A percentile compares a stretch with the other conserved stretches of the same genome.
phyloP scores from a whole-genome alignment of 441 rosid genomes.

The Brassica balearica region DNA sequence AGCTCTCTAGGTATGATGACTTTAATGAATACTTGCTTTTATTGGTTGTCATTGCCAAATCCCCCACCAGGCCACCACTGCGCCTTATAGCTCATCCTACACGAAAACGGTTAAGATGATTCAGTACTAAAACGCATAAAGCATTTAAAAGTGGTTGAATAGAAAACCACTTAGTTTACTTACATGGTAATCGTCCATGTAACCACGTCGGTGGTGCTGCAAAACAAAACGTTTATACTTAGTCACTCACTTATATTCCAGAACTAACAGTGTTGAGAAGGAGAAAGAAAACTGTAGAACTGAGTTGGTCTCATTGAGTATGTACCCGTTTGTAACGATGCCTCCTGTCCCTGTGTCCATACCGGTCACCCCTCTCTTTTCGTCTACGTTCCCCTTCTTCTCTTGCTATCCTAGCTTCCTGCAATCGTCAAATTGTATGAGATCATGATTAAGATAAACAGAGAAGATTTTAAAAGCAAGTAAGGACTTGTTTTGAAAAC shows the following conservation, averaged over 20 bases:
- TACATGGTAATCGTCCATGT: slow-evolving; percentile 67
- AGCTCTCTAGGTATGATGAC: neutral
- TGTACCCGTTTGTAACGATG: slow-evolving; percentile 56
- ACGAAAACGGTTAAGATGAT: neutral
- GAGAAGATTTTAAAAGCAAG: neutral
- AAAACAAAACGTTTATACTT: slow-evolving; percentile 28
- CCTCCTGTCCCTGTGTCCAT: slow-evolving; percentile 57
- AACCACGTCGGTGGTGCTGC: slow-evolving; percentile 61
- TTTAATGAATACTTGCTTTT: slow-evolving; percentile 13
- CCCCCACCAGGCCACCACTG: slow-evolving; percentile 11
- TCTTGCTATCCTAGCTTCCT: slow-evolving; percentile 74
- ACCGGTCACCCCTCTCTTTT: slow-evolving; percentile 52
- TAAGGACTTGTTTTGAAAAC: slow-evolving; percentile 6
- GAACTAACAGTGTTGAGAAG: neutral
- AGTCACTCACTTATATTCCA: neutral
- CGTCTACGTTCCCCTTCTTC: slow-evolving; percentile 82
- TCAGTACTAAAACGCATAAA: neutral
- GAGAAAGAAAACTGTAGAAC: neutral
- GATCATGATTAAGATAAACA: neutral
- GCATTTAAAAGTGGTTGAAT: neutral
- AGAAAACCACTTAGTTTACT: slow-evolving; percentile 17
- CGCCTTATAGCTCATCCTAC: slow-evolving; percentile 43
- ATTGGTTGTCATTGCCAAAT: slow-evolving; percentile 33
- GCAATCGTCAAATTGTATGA: slow-evolving; percentile 21
- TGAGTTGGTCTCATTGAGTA: slow-evolving; percentile 15